Percentiles rank a stretch among this genome's conserved stretches.
phyloP scores from a whole-genome alignment of 225 moss, liverwort and hornwort genomes.

The Lunularia cruciata region DNA sequence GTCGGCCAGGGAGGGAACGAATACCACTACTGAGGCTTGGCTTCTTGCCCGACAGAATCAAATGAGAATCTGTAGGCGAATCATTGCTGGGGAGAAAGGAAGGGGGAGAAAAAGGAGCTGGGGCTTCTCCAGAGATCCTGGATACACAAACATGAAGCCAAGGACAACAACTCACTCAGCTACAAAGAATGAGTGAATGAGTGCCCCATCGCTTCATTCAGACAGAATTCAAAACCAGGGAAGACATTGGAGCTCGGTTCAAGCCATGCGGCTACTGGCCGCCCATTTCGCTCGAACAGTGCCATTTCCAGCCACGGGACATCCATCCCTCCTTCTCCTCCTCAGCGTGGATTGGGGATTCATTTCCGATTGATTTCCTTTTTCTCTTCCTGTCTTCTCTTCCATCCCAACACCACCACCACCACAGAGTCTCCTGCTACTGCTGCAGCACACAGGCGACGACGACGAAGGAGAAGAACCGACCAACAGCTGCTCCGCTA shows the following conservation, averaged over 20 bases:
- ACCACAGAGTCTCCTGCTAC: neutral
- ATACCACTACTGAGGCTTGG: neutral
- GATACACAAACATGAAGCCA: neutral
- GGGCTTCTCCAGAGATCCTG: neutral
- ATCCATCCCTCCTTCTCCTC: neutral
- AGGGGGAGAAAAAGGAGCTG: too few relatives aligned
- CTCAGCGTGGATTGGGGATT: neutral
- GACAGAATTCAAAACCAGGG: neutral
- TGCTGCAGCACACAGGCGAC: neutral
- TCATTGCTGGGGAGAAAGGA: neutral
- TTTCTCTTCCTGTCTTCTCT: neutral
- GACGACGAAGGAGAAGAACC: neutral
- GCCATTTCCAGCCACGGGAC: neutral
- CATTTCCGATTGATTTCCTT: neutral
- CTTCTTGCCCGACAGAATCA: neutral
- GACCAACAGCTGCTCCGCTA: neutral
- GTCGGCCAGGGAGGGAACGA: neutral
- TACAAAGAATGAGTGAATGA: neutral
- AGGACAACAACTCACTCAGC: neutral
- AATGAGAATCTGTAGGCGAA: neutral
- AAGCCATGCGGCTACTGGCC: neutral
- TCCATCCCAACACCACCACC: too few relatives aligned
- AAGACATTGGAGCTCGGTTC: neutral
- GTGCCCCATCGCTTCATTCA: neutral
- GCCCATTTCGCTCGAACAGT: conserved; percentile 1